A percentile compares a stretch with the other conserved stretches of the same genome.
Evolutionary conservation across 2,329 filamentous ascomycete species (phyloP).

Genomic region (Pestalotiopsis sp.): DNA sequence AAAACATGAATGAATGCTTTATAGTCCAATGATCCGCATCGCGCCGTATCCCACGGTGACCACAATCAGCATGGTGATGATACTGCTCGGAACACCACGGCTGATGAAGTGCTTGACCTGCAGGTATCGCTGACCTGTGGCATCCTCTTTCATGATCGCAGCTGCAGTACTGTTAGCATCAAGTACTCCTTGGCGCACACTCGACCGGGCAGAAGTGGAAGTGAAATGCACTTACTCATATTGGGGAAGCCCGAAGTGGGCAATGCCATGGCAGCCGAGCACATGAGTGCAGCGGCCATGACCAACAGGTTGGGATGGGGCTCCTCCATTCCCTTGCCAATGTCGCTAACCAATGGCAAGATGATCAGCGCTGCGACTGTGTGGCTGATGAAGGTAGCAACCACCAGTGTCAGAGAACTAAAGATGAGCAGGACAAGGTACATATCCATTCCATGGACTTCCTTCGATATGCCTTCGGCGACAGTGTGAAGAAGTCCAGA

Average conservation of each 20-base stretch:
- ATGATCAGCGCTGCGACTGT: constrained; percentile 96
- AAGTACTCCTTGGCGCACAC: neutral
- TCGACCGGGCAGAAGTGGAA: constrained; percentile 12
- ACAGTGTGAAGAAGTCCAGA: constrained; percentile 91
- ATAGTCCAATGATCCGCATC: constrained; percentile 66
- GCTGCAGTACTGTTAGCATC: constrained; percentile 52
- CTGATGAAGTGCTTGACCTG: constrained; percentile 94
- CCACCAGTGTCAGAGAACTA: constrained; percentile 79
- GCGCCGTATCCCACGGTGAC: constrained; percentile 88
- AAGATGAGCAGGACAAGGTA: constrained; percentile 90
- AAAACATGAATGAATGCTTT: constrained; percentile 5
- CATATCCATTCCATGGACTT: constrained; percentile 77
- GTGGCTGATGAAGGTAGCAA: constrained; percentile 97
- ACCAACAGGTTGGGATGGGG: constrained; percentile 94
- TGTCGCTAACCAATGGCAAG: constrained; percentile 83
- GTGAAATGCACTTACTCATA: constrained; percentile 77
- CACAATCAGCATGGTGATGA: constrained; percentile 80
- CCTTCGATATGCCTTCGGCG: constrained; percentile 72
- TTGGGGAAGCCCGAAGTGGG: constrained; percentile 97
- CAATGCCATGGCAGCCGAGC: constrained; percentile 94
- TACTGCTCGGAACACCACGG: constrained; percentile 83
- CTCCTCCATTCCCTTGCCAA: constrained; percentile 82
- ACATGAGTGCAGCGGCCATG: constrained; percentile 95
- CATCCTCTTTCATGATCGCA: constrained; percentile 99
- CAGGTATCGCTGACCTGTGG: constrained; percentile 89